Conservation (phyloP, 495 filamentous ascomycete genomes). For the Penicillium diatomitis region DNA sequence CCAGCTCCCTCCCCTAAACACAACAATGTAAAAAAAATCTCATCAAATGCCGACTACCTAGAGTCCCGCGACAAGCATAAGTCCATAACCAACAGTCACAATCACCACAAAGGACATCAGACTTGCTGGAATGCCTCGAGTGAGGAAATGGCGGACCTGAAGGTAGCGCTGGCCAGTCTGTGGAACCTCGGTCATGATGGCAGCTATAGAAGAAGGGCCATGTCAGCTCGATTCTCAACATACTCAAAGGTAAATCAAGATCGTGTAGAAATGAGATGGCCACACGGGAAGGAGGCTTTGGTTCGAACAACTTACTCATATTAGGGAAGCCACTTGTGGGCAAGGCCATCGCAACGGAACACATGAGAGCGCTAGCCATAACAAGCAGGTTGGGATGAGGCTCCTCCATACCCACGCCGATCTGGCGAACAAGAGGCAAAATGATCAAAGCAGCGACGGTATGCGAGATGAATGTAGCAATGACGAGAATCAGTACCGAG, state of each 20-base stretch:
- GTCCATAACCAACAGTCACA: constrained; percentile 74
- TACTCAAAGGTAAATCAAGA: constrained; percentile 2
- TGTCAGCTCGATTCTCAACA: too few species aligned
- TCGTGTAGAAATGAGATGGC: constrained; percentile 9
- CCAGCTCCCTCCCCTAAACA: too few species aligned
- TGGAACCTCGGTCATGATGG: constrained; percentile 97
- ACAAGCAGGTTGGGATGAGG: constrained; percentile 93
- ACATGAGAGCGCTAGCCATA: constrained; percentile 70
- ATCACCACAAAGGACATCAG: constrained; percentile 74
- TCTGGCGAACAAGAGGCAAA: constrained; percentile 76
- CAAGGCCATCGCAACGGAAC: constrained; percentile 72
- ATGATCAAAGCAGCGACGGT: constrained; percentile 96
- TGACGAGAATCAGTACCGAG: constrained; percentile 72
- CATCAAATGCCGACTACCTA: constrained; percentile 22
- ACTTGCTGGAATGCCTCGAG: constrained; percentile 77
- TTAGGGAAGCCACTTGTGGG: constrained; percentile 97
- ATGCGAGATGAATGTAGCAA: constrained; percentile 97
- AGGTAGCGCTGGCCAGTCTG: constrained; percentile 88
- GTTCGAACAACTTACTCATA: constrained; percentile 69
- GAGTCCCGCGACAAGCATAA: constrained; percentile 73
- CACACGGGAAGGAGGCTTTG: neutral
- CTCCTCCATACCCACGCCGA: constrained; percentile 74
- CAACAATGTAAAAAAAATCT: neutral
- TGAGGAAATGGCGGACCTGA: constrained; percentile 87
- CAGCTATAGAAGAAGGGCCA: constrained; percentile 44